phyloP scores from a whole-genome alignment of 2,329 filamentous ascomycete genomes.

The Elsinoe batatas region DNA sequence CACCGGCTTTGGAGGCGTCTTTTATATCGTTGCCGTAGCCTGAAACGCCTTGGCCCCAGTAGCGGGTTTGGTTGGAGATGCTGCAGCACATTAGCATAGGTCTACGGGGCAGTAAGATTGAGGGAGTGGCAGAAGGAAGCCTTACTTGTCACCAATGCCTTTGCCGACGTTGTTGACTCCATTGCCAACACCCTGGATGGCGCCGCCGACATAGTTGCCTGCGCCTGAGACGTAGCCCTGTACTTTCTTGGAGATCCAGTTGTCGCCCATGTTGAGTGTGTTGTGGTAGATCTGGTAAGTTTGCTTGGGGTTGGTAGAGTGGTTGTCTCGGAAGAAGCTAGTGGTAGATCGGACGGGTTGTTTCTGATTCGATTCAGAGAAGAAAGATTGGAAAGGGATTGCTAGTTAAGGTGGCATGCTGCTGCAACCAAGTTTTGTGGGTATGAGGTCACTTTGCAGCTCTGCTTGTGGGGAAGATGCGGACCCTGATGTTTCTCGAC shows the following conservation, averaged over 20 bases:
- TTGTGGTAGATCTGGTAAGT: neutral
- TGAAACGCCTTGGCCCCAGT: conserved; percentile 39
- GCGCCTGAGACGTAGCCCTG: conserved; percentile 34
- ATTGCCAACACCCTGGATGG: conserved; percentile 36
- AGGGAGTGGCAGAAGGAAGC: conserved; percentile 1
- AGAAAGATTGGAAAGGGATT: neutral
- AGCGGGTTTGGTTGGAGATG: conserved; percentile 35
- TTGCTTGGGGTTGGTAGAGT: neutral
- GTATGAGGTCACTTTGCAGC: conserved; percentile 6
- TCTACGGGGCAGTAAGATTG: neutral
- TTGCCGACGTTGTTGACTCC: conserved; percentile 38
- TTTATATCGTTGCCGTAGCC: conserved; percentile 43
- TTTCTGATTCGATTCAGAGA: neutral
- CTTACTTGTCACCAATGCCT: conserved; percentile 34
- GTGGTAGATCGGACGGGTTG: neutral
- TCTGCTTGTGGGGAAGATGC: neutral
- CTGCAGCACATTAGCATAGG: conserved; percentile 19
- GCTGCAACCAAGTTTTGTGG: neutral
- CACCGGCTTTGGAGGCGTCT: conserved; percentile 36
- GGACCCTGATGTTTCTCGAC: neutral
- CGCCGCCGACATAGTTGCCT: conserved; percentile 35
- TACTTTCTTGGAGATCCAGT: conserved; percentile 38
- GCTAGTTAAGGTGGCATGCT: neutral
- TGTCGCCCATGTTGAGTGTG: conserved; percentile 21
- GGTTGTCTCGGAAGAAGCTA: neutral